phyloP scores from a whole-genome alignment of 2,329 filamentous ascomycete species.

The Penicillium verrucosum region DNA sequence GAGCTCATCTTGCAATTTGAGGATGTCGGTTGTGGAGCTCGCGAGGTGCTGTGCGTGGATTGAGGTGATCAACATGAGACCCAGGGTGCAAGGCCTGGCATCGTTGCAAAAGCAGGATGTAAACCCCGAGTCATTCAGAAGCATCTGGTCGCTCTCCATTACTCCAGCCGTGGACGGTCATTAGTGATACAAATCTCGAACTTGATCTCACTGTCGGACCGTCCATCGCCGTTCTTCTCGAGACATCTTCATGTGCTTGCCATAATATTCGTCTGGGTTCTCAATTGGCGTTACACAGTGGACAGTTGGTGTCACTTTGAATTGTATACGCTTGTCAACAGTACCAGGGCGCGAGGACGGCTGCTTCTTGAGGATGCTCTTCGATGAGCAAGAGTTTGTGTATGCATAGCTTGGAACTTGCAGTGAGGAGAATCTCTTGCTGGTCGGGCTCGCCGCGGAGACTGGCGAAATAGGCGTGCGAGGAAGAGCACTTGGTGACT shows the following conservation, averaged over 20 bases:
- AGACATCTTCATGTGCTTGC: constrained; percentile 45
- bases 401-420: constrained; percentile 44
- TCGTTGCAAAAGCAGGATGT: background rate
- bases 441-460: constrained; percentile 41
- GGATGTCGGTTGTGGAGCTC: background rate
- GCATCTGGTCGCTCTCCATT: background rate
- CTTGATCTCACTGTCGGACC: constrained; percentile 33
- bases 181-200: constrained; percentile 1
- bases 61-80: background rate
- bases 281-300: constrained; percentile 50
- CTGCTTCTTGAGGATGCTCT: constrained; percentile 50
- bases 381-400: constrained; percentile 44
- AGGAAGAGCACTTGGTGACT: constrained; percentile 41
- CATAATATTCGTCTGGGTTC: constrained; percentile 49
- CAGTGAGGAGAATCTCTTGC: constrained; percentile 42
- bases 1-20: background rate
- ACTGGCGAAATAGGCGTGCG: constrained; percentile 45
- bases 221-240: constrained; percentile 48
- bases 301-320: constrained; percentile 44
- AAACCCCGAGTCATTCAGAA: background rate
- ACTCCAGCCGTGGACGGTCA: background rate
- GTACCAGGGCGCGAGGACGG: constrained; percentile 15
- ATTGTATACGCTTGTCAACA: constrained; percentile 42
- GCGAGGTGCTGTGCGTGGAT: background rate
- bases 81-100: background rate